Percentiles rank a stretch among this genome's conserved stretches.
Conservation (phyloP, 164 flowering plant species). For the Saururus chinensis region DNA sequence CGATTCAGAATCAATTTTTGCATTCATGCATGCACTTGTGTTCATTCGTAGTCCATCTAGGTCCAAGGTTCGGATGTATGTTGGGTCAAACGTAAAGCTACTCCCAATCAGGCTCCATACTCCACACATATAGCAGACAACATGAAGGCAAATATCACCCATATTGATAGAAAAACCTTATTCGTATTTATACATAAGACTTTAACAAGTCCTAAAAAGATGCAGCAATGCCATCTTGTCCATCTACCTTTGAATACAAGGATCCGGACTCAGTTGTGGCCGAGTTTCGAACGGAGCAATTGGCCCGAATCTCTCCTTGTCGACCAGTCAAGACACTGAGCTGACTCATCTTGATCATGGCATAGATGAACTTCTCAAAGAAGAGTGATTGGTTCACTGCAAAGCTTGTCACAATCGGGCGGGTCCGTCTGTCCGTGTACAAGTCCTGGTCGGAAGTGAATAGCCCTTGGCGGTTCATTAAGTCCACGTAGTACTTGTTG, state of each 20-base stretch:
- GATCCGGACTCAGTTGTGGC: neutral
- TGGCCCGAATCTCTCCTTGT: conserved; percentile 43
- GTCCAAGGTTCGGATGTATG: no score
- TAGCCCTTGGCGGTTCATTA: conserved; percentile 53
- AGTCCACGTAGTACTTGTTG: conserved; percentile 60
- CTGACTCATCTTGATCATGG: conserved; percentile 60
- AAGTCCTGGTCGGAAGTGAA: conserved; percentile 57
- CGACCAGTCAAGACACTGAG: conserved; percentile 46
- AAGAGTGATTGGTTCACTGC: conserved; percentile 37
- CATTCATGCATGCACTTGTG: no score
- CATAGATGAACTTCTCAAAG: conserved; percentile 38
- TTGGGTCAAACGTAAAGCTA: no score
- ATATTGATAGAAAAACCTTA: no score
- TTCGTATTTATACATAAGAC: no score
- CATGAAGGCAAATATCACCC: no score
- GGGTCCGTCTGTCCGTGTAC: conserved; percentile 34
- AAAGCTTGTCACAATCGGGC: conserved; percentile 15
- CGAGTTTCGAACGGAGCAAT: conserved; percentile 34
- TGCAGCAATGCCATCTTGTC: neutral
- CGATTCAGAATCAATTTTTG: no score
- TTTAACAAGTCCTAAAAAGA: neutral
- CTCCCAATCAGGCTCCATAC: no score
- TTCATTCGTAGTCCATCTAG: no score
- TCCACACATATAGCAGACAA: no score
- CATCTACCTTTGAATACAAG: neutral